Evolutionary conservation across 768 basidiomycete species (phyloP), one percentile per base, ranked within the genome.

Genomic region (Naganishia kalamii): DNA sequence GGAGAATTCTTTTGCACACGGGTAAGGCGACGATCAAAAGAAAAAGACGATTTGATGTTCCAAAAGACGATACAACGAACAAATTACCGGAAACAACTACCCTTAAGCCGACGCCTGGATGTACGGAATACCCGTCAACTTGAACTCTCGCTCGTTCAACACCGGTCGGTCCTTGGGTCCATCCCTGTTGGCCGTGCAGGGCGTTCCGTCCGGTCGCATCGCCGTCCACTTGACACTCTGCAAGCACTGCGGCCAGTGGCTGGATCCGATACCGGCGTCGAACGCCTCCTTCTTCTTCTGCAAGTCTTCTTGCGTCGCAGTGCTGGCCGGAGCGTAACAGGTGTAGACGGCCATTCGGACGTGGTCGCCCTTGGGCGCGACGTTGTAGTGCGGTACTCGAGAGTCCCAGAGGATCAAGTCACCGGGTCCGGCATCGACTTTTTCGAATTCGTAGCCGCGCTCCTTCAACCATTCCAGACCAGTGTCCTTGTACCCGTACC

Each of bases 371-470:
- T 60, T 60, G 0, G 75, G 74, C 32, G 70, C 65, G n/a, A 69
- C 72, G 15, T 74, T 74, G 59, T 75, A 75, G 65, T 79, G 76
- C 32, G 72, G 63, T 65, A 68, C 71, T 47, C 72, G 44, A 46
- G 70, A 71, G 60, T 77, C 76, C 77, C 77, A 78, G 12, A 78
- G 63, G 41, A 78, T 76, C 33, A 76, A 60, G 60, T 77, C 75
- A 3, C 78, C 79, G 0, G 76, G 73, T 15, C 65, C 72, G 41
- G 76, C 76, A 33, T 69, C 65, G 17, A 78, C 70, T 10, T 79
- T 77, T 48, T 71, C 60, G 73, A 74, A 77, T 27, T 69, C 68
- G 63, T 77, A 78, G 0, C 78, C 79, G 50, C 72, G 65, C n/a
- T 76, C 76, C 30, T 73, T 71, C 65, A 80, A 74, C 79, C 79